A percentile compares a stretch with the other conserved stretches of the same genome.
Conservation (phyloP, 2,329 filamentous ascomycete species). For the Aspergillus pseudoglaucus region DNA sequence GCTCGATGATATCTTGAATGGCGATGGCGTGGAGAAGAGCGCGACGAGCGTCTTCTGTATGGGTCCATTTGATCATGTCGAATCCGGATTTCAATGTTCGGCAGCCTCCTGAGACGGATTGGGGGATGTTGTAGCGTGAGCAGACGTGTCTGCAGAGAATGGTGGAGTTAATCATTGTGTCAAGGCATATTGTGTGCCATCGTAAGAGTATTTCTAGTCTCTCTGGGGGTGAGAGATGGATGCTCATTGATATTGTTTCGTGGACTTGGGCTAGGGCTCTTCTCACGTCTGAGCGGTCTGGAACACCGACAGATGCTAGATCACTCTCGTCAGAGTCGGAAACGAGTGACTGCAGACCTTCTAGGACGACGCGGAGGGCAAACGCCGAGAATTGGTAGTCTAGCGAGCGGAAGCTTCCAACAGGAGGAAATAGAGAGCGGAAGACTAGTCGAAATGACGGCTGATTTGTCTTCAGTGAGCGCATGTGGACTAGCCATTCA, state of each 20-base stretch:
- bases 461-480: slow-evolving; percentile 22
- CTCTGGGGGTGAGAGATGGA: slow-evolving; percentile 31
- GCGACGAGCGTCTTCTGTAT: slow-evolving; percentile 33
- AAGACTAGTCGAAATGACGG: slow-evolving; percentile 38
- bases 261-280: slow-evolving; percentile 36
- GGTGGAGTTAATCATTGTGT: slow-evolving; percentile 37
- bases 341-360: slow-evolving; percentile 40
- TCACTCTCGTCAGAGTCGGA: slow-evolving; percentile 36
- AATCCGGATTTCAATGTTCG: slow-evolving; percentile 22
- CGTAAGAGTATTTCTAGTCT: slow-evolving; percentile 36
- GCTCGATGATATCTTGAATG: slow-evolving; percentile 43
- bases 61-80: slow-evolving; percentile 35
- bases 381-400: slow-evolving; percentile 35
- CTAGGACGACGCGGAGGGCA: slow-evolving; percentile 37
- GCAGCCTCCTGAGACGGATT: slow-evolving; percentile 33
- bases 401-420: slow-evolving; percentile 21
- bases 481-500: slow-evolving; percentile 37
- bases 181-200: slow-evolving; percentile 42
- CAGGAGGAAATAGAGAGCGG: slow-evolving; percentile 33
- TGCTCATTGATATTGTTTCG: slow-evolving; percentile 32
- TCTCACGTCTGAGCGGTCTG: slow-evolving; percentile 33
- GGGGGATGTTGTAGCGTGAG: slow-evolving; percentile 31
- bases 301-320: slow-evolving; percentile 33
- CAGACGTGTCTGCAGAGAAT: slow-evolving; percentile 36
- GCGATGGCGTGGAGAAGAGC: slow-evolving; percentile 40